These are phyloP conservation scores for Glycine latifolia DNA, from an alignment of 306 rosid genomes.

Conservation along the genomic window DNA sequence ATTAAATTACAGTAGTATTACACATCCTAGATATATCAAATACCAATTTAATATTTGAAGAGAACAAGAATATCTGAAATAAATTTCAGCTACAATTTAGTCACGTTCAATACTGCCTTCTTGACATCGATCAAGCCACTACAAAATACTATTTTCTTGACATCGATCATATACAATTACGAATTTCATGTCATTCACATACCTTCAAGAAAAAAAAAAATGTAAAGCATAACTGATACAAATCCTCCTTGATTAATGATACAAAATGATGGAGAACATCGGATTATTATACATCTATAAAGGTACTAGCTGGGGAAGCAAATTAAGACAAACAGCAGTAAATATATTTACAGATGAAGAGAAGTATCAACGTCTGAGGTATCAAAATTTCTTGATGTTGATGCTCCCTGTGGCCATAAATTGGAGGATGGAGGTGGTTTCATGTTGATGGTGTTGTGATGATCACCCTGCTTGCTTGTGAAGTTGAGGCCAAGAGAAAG, in stretches of 20 bases:
- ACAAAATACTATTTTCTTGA: not conserved
- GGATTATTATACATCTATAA: slow-evolving; percentile 25
- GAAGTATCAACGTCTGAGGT: slow-evolving; percentile 86
- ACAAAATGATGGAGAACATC: slow-evolving; percentile 43
- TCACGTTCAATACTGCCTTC: not conserved
- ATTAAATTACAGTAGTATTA: too few relatives aligned
- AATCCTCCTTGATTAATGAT: slow-evolving; percentile 34
- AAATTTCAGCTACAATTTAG: not conserved
- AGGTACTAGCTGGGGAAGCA: not conserved
- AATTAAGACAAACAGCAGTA: slow-evolving; percentile 16
- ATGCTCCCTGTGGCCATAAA: slow-evolving; percentile 52
- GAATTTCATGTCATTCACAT: slow-evolving; percentile 28
- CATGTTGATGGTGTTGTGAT: slow-evolving; percentile 28
- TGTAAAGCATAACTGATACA: slow-evolving; percentile 7
- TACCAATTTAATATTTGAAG: not conserved
- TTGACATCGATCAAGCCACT: not conserved
- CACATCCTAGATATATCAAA: not conserved
- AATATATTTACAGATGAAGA: slow-evolving; percentile 76
- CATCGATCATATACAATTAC: not conserved
- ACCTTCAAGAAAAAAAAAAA: not conserved
- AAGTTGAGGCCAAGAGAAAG: slow-evolving; percentile 72
- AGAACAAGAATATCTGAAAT: not conserved
- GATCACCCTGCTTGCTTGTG: slow-evolving; percentile 49
- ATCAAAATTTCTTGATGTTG: slow-evolving; percentile 62
- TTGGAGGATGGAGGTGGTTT: slow-evolving; percentile 44